Conservation (phyloP, 108 stramenopile genomes). For the Epithemia pelagica region DNA sequence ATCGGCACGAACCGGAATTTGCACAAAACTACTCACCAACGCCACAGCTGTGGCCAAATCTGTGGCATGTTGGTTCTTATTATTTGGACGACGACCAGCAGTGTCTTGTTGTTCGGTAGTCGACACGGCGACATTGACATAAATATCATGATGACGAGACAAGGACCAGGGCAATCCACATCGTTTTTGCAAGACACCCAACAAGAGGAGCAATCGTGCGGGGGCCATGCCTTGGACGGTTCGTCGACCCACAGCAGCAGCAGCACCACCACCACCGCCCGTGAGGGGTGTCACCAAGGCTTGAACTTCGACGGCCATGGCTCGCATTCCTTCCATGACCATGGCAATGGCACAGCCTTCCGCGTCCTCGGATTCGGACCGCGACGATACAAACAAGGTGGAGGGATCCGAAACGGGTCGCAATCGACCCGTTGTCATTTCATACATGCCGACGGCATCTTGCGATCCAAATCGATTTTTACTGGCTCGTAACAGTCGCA, state of each 20-base stretch:
- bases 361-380: conserved; percentile 44
- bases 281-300: conserved; percentile 34
- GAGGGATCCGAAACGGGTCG: conserved; percentile 79
- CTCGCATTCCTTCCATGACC: conserved; percentile 81
- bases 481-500: conserved; percentile 67
- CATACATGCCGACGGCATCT: conserved; percentile 86
- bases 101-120: neutral
- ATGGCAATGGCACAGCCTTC: conserved; percentile 87
- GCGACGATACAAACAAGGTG: conserved; percentile 57
- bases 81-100: conserved; percentile 50
- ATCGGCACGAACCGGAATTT: conserved; percentile 79
- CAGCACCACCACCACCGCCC: conserved; percentile 27
- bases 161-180: conserved; percentile 50
- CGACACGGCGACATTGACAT: conserved; percentile 73
- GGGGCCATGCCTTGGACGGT: conserved; percentile 73
- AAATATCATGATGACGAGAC: conserved; percentile 67
- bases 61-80: conserved; percentile 44
- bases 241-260: conserved; percentile 40
- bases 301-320: conserved; percentile 73
- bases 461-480: conserved; percentile 91
- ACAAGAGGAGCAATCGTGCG: conserved; percentile 69
- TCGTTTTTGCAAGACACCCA: conserved; percentile 90
- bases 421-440: conserved; percentile 66
- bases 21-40: conserved; percentile 67
- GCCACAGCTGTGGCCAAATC: conserved; percentile 82